These are phyloP conservation scores for Talaromyces atroroseus DNA, from an alignment of 2,329 filamentous ascomycete species.

Conservation along the genomic window DNA sequence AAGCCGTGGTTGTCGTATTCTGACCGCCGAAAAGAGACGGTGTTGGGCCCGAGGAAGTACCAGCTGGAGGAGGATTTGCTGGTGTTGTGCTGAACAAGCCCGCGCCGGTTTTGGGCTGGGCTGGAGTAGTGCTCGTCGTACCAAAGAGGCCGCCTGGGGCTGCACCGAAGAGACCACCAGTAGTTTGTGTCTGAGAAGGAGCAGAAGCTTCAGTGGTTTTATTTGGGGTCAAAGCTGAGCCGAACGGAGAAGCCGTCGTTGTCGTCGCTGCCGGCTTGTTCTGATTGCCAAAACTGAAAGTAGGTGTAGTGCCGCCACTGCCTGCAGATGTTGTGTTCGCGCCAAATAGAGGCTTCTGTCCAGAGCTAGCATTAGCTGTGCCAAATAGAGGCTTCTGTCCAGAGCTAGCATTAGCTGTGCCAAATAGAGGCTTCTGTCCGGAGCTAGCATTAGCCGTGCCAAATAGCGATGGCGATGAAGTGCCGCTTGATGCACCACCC, in stretches of 20 bases:
- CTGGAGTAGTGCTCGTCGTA: slow-evolving; percentile 36
- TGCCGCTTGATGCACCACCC: slow-evolving; percentile 24
- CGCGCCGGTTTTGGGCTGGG: slow-evolving; percentile 25
- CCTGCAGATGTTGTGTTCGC: slow-evolving; percentile 15
- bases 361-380: too few species aligned
- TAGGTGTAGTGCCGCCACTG: slow-evolving; percentile 19
- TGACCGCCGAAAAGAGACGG: slow-evolving; percentile 24
- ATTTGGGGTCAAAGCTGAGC: slow-evolving; percentile 30
- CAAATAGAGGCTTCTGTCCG: too few species aligned
- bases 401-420: too few species aligned
- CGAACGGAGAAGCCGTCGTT: slow-evolving; percentile 25
- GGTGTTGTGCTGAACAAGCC: slow-evolving; percentile 37
- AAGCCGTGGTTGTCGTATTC: not conserved
- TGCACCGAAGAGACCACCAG: slow-evolving; percentile 29
- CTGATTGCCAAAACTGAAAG: slow-evolving; percentile 31
- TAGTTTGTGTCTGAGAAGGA: slow-evolving; percentile 26
- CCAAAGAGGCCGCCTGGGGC: slow-evolving; percentile 28
- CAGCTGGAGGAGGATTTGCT: slow-evolving; percentile 43
- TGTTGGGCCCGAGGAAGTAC: slow-evolving; percentile 24
- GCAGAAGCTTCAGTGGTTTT: slow-evolving; percentile 31
- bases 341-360: slow-evolving; percentile 25
- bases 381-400: too few species aligned
- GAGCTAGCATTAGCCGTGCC: slow-evolving; percentile 24
- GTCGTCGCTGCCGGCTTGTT: slow-evolving; percentile 21
- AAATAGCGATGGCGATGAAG: slow-evolving; percentile 31